A percentile compares a stretch with the other conserved stretches of the same genome.
These are phyloP conservation scores for Claviceps africana DNA, from an alignment of 2,329 filamentous ascomycete species.

Conservation along the genomic window DNA sequence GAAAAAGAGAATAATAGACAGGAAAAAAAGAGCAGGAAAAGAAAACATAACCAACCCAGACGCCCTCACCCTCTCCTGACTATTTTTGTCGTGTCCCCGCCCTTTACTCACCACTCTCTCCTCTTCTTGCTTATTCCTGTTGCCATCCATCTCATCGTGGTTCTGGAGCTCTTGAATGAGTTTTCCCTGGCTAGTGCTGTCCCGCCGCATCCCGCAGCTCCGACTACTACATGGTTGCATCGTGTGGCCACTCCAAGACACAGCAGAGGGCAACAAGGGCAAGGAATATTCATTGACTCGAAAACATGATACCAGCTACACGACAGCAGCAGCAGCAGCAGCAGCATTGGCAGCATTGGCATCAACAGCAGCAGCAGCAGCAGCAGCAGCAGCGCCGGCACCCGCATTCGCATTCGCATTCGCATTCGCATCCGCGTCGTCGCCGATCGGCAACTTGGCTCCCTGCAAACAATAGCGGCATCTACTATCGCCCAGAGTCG, in stretches of 20 bases:
- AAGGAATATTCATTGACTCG: not conserved
- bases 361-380: not conserved
- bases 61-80: not conserved
- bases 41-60: not conserved
- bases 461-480: conserved; percentile 2
- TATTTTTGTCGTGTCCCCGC: not conserved
- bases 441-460: conserved; percentile 5
- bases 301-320: conserved; percentile 5
- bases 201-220: not conserved
- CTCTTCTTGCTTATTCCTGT: not conserved
- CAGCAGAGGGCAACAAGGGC: not conserved
- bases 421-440: not conserved
- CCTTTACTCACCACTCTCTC: not conserved
- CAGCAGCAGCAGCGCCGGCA: not conserved
- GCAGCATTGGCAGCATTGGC: not conserved
- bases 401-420: not conserved
- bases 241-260: not conserved
- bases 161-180: not conserved
- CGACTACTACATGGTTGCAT: not conserved
- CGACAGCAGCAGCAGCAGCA: not conserved
- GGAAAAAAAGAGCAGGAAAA: not conserved
- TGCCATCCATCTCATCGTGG: not conserved
- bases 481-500: conserved; percentile 7
- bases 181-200: not conserved
- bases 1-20: too few relatives aligned